Evolutionary conservation across 2,329 filamentous ascomycete species (phyloP).

Genomic region (Botrytis squamosa): DNA sequence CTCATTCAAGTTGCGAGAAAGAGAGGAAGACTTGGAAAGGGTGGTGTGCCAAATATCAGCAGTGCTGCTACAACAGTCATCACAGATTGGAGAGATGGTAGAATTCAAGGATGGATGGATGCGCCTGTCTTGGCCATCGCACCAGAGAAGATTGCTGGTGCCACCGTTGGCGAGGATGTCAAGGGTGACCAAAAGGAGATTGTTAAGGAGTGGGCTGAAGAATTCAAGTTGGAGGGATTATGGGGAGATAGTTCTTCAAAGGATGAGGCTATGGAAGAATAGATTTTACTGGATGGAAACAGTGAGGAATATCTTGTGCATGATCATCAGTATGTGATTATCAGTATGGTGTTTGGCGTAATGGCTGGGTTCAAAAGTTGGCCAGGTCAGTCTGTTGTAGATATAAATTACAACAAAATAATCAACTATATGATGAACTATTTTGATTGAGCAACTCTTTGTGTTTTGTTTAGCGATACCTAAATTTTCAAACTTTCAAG

Average conservation of each 20-base stretch:
- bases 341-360: constrained; percentile 16
- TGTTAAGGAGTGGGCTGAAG: constrained; percentile 87
- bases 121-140: constrained; percentile 64
- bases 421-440: neutral
- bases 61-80: constrained; percentile 90
- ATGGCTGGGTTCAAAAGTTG: constrained; percentile 15
- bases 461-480: neutral
- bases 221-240: constrained; percentile 91
- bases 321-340: constrained; percentile 3
- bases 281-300: neutral
- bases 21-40: constrained; percentile 81
- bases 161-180: constrained; percentile 47
- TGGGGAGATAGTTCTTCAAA: constrained; percentile 65
- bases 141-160: constrained; percentile 39
- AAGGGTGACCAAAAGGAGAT: constrained; percentile 76
- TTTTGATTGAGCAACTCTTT: neutral
- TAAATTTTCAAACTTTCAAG: neutral
- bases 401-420: constrained; percentile 6
- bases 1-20: constrained; percentile 93
- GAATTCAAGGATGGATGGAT: constrained; percentile 89
- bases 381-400: constrained; percentile 9
- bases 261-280: constrained; percentile 36
- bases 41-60: constrained; percentile 84
- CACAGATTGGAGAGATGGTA: constrained; percentile 93
- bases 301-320: constrained; percentile 3